Base-by-base conservation (phyloP, 2,329 filamentous ascomycete genomes). In the Epichloe glyceriae region DNA sequence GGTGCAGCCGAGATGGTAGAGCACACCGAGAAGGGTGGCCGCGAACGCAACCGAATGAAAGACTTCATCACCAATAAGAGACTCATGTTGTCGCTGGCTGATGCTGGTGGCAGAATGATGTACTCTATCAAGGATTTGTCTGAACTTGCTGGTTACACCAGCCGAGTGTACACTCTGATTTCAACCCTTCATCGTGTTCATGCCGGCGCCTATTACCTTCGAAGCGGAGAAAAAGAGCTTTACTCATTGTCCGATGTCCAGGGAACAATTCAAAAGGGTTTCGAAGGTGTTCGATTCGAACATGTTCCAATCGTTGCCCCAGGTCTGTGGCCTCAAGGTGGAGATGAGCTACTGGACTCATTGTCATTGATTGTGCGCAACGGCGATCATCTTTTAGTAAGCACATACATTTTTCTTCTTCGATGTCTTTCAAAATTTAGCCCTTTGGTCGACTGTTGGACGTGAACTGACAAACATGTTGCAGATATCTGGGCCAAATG, bases 51-150 rank as follows among this genome's bases (percentile, higher is more conserved):
- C 51, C 87, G 94, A 40, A 98, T 97, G 88, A 93, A 94, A 70
- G 88, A 95, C 35, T 98, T 98, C 69, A 96, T 98, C 68, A 98
- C 93, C 12, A 98, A 98, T 71, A 97, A 98, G 68, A 83, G 93
- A 4, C 82, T 98, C 39, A 97, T 98, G 93, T 78, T 98, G 34
- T 97, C 91, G 15, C 78, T 98, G 38, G 93, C 93, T 10, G 93
- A 98, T 67, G 93, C 93, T 2, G 93, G 93, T 53, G 91, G 91
- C 26, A 80, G 93, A 45, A 96, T 98, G 88, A 98, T 98, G 93
- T 98, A 98, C 73, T 93, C 87, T 55, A 95, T 98, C 73, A 98
- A 98, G 69, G 94, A 98, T 62, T 79, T 98, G 37, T 90, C 90
- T 1, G 93, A 98, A 65, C 75, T 98, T 35, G 93, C 93, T 5